phyloP scores from a whole-genome alignment of 129 eudicot genomes.

The Flaveria trinervia region DNA sequence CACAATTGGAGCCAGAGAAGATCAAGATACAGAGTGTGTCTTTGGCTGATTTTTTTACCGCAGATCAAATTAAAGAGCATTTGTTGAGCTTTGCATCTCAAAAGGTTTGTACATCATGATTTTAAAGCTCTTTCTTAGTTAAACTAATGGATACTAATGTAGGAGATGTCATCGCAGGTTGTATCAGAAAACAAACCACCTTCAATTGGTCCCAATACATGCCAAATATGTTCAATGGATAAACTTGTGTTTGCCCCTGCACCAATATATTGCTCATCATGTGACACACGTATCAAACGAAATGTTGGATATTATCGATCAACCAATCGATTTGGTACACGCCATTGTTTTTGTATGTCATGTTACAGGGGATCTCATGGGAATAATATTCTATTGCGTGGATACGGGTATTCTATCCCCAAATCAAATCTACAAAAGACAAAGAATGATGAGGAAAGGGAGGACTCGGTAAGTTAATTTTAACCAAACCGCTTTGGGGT shows the following conservation, averaged over 20 bases:
- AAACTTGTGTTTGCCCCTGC: conserved; percentile 57
- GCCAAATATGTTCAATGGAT: conserved; percentile 67
- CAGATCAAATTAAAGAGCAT: conserved; percentile 59
- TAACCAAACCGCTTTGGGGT: not conserved
- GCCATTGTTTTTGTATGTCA: conserved; percentile 50
- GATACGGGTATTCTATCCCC: conserved; percentile 46
- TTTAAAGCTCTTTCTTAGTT: not conserved
- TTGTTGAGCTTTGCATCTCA: conserved; percentile 48
- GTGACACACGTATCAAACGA: conserved; percentile 53
- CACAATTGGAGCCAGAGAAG: conserved; percentile 40
- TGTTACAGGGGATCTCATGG: conserved; percentile 60
- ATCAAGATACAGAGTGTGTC: conserved; percentile 51
- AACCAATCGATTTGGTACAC: conserved; percentile 38
- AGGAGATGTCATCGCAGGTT: conserved; percentile 32
- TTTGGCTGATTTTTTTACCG: conserved; percentile 60
- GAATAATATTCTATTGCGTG: conserved; percentile 44
- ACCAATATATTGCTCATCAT: conserved; percentile 69
- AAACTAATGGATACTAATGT: conserved; percentile 20
- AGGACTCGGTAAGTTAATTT: conserved; percentile 60
- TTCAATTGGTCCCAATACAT: conserved; percentile 44
- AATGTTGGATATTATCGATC: conserved; percentile 49
- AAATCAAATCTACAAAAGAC: conserved; percentile 49
- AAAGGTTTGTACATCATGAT: conserved; percentile 43
- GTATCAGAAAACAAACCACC: conserved; percentile 30
- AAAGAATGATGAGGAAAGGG: conserved; percentile 48